Percentiles rank a stretch among this genome's conserved stretches.
Evolutionary conservation across 805 yeast genomes (phyloP).

Genomic region (Kuraishia cidri): DNA sequence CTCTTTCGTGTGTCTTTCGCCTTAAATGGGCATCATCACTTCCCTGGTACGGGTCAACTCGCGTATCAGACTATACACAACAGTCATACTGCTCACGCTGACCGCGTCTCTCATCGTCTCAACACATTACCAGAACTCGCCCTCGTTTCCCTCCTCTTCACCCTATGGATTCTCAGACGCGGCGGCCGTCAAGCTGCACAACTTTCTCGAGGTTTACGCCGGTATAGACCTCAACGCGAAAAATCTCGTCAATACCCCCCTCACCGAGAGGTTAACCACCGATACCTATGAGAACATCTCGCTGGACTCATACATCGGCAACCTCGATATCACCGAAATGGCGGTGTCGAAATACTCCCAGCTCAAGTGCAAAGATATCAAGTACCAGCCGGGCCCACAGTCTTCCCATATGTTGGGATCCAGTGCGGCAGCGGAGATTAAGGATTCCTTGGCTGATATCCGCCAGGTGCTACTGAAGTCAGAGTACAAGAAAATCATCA

Average conservation of each 20-base stretch:
- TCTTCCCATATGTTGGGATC: not conserved
- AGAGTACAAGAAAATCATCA: conserved; percentile 1
- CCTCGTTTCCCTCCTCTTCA: too few species aligned
- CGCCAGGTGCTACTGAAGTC: conserved; percentile 1
- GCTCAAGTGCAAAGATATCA: not conserved
- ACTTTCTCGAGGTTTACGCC: too few species aligned
- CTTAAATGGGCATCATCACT: too few species aligned
- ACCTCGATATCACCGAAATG: conserved; percentile 1
- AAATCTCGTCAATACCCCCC: not conserved
- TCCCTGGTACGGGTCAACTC: too few species aligned
- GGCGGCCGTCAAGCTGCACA: too few species aligned
- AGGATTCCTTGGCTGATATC: not conserved
- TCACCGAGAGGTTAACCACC: not conserved
- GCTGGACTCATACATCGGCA: not conserved
- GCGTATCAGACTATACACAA: too few species aligned
- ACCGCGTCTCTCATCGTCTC: too few species aligned
- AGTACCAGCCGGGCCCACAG: not conserved
- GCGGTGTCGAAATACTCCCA: not conserved
- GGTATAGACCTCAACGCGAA: conserved; percentile 1
- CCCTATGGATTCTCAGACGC: too few species aligned
- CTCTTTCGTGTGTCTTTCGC: too few species aligned
- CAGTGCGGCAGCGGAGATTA: too few species aligned
- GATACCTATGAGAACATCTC: not conserved
- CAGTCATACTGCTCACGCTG: too few species aligned
- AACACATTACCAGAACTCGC: too few species aligned